A percentile compares a stretch with the other conserved stretches of the same genome.
Evolutionary conservation across 768 basidiomycete species (phyloP).

Genomic region (Hygrocybe punicea): DNA sequence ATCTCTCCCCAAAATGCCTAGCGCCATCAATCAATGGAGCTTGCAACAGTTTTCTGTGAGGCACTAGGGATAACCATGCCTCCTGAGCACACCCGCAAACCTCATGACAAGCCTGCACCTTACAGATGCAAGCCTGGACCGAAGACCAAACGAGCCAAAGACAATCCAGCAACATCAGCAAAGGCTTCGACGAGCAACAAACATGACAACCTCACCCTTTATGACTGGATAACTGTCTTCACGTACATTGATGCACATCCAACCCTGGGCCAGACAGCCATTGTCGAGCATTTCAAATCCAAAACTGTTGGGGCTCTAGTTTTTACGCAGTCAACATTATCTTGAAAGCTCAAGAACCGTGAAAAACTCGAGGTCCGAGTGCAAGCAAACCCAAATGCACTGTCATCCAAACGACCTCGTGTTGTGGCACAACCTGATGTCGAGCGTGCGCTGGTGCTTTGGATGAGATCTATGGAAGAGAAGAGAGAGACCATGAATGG

Average conservation of each 20-base stretch:
- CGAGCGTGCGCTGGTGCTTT: constrained; percentile 30
- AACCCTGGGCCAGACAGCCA: constrained; percentile 15
- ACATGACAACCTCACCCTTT: constrained; percentile 19
- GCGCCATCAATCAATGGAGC: neutral
- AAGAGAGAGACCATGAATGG: constrained; percentile 24
- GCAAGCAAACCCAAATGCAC: constrained; percentile 19
- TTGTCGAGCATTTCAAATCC: constrained; percentile 19
- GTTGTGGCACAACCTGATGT: constrained; percentile 37
- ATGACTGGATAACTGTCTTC: constrained; percentile 26
- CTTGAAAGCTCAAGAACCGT: constrained; percentile 14
- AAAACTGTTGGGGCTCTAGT: constrained; percentile 15
- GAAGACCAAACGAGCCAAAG: neutral
- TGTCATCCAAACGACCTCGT: constrained; percentile 27
- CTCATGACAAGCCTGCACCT: neutral
- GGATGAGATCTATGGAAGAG: constrained; percentile 30
- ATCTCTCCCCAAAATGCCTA: neutral
- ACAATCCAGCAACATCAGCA: constrained; percentile 13
- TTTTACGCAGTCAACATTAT: constrained; percentile 28
- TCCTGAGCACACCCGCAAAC: neutral
- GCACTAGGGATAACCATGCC: constrained; percentile 6
- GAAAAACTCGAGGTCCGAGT: constrained; percentile 8
- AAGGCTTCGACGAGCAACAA: neutral
- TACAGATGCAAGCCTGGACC: constrained; percentile 3
- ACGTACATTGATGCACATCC: constrained; percentile 19
- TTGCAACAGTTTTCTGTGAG: neutral